Evolutionary conservation across 1,284 basidiomycete genomes (phyloP).

Genomic region (Xerocomus amazonicus): DNA sequence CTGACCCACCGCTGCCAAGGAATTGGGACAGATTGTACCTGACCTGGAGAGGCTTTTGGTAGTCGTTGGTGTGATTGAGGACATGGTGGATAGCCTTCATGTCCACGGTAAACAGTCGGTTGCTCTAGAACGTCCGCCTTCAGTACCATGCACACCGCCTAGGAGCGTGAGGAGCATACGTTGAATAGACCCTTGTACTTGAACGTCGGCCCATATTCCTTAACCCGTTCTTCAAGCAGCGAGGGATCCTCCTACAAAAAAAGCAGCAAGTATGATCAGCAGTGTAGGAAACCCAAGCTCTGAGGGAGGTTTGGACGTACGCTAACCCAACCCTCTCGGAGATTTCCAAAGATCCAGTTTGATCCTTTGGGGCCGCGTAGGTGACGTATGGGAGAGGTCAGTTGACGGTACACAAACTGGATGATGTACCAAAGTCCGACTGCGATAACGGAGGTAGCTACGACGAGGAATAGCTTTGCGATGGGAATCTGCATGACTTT

Average conservation of each 20-base stretch:
- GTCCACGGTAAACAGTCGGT: constrained; percentile 34
- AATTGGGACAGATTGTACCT: constrained; percentile 21
- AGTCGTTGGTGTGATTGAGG: constrained; percentile 36
- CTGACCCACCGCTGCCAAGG: constrained; percentile 30
- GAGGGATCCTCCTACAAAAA: constrained; percentile 20
- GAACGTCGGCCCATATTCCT: constrained; percentile 51
- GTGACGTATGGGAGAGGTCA: constrained; percentile 39
- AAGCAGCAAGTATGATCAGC: not conserved
- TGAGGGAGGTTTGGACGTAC: constrained; percentile 26
- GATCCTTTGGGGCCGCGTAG: constrained; percentile 50
- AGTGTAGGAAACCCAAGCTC: no score
- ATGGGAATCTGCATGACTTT: no score
- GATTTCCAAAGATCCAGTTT: constrained; percentile 53
- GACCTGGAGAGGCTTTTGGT: constrained; percentile 32
- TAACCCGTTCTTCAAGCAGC: constrained; percentile 50
- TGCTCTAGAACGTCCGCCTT: not conserved
- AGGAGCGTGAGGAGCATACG: constrained; percentile 33
- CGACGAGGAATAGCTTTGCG: no score
- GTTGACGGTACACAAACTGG: not conserved
- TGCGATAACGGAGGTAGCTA: no score
- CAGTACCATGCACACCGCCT: not conserved
- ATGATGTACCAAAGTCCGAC: no score
- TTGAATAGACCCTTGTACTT: constrained; percentile 44
- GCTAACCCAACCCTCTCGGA: constrained; percentile 41
- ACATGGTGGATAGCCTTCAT: constrained; percentile 38